A percentile compares a stretch with the other conserved stretches of the same genome.
Conservation (phyloP, 768 basidiomycete species). For the Suillus tomentosus region DNA sequence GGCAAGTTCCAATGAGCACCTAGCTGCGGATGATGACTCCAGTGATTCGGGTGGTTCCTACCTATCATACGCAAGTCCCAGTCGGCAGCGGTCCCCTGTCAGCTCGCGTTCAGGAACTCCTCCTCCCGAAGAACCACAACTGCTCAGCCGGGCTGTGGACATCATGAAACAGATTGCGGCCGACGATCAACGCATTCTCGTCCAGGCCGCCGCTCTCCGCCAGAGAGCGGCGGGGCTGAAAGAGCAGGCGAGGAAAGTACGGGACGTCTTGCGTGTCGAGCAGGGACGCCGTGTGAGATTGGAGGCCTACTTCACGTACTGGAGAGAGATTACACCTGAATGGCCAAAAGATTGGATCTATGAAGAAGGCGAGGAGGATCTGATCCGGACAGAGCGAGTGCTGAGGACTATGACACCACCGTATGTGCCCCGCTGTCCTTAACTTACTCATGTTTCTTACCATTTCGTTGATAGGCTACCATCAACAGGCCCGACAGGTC, state of each 20-base stretch:
- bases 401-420: not conserved
- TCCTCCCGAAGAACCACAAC: slow-evolving; percentile 15
- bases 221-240: slow-evolving; percentile 22
- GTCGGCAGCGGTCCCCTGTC: slow-evolving; percentile 23
- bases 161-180: slow-evolving; percentile 30
- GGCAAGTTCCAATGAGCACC: not conserved
- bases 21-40: slow-evolving; percentile 7
- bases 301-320: slow-evolving; percentile 31
- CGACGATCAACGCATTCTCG: slow-evolving; percentile 22
- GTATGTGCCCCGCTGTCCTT: not conserved
- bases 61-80: slow-evolving; percentile 20
- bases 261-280: slow-evolving; percentile 27
- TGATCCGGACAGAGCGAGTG: not conserved
- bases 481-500: not conserved
- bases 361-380: slow-evolving; percentile 9
- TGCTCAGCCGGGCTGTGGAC: slow-evolving; percentile 25
- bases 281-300: slow-evolving; percentile 27
- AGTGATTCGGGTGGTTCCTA: slow-evolving; percentile 30
- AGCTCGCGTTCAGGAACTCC: slow-evolving; percentile 30
- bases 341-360: slow-evolving; percentile 31
- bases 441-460: not conserved
- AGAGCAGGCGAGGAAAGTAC: slow-evolving; percentile 23
- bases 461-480: not conserved
- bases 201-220: slow-evolving; percentile 14
- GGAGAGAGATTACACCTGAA: slow-evolving; percentile 25